These are phyloP conservation scores for Aspergillus brasiliensis DNA, from an alignment of 2,329 filamentous ascomycete genomes.

Conservation along the genomic window DNA sequence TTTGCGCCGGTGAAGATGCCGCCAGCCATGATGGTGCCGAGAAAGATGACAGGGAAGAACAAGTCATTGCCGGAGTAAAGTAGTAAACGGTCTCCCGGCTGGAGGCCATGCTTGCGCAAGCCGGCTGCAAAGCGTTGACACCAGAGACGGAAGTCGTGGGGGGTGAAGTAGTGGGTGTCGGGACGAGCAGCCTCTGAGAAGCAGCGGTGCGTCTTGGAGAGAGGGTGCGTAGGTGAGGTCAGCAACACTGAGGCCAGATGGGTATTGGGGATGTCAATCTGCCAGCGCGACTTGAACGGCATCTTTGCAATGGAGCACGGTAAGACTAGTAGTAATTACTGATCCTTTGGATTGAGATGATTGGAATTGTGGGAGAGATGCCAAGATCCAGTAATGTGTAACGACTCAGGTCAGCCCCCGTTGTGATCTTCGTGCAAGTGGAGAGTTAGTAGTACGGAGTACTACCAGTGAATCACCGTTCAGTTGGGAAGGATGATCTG, in stretches of 20 bases:
- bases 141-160: conserved; percentile 67
- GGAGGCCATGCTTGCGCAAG: conserved; percentile 63
- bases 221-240: conserved; percentile 49
- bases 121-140: conserved; percentile 73
- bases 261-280: conserved; percentile 48
- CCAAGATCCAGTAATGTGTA: no score
- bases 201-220: conserved; percentile 47
- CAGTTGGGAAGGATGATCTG: no score
- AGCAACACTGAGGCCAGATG: conserved; percentile 50
- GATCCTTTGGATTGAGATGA: no score
- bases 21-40: conserved; percentile 75
- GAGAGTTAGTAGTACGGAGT: no score
- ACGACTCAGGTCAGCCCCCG: not conserved
- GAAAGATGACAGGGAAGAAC: conserved; percentile 70
- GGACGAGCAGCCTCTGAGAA: conserved; percentile 69
- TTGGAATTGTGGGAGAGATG: not conserved
- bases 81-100: conserved; percentile 69
- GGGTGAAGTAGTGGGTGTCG: conserved; percentile 67
- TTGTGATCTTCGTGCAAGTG: not conserved
- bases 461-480: no score
- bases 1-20: conserved; percentile 78
- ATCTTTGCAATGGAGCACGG: conserved; percentile 37
- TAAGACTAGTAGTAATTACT: no score
- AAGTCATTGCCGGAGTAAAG: conserved; percentile 74
- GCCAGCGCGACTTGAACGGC: conserved; percentile 56